These are phyloP conservation scores for Russula griseocarnosa DNA, from an alignment of 768 basidiomycete species.

Conservation along the genomic window DNA sequence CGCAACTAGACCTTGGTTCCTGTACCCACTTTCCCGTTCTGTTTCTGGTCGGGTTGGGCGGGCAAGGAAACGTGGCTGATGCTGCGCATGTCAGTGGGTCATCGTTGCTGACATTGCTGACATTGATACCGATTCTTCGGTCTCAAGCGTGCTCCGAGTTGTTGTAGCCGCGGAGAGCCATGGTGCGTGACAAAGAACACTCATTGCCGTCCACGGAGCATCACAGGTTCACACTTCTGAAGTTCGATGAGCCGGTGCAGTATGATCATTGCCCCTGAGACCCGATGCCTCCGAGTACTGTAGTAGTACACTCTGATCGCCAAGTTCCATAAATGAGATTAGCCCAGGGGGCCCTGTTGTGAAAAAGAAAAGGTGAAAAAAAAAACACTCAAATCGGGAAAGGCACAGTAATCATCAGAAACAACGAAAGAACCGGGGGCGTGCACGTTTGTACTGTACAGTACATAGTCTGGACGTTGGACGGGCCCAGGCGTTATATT, in stretches of 20 bases:
- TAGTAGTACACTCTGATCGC: neutral
- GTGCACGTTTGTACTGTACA: neutral
- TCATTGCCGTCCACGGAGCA: neutral
- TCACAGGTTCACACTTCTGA: neutral
- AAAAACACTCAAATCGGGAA: neutral
- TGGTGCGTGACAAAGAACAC: constrained; percentile 11
- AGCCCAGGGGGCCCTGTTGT: neutral
- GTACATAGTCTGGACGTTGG: neutral
- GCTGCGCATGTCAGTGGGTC: too few relatives aligned
- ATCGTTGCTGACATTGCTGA: constrained; percentile 4
- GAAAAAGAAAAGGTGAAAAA: neutral
- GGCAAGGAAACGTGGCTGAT: neutral
- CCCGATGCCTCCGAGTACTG: neutral
- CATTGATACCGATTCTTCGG: constrained; percentile 16
- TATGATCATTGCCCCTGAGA: neutral
- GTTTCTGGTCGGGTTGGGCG: neutral
- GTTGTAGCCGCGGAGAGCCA: constrained; percentile 7
- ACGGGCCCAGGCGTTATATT: neutral
- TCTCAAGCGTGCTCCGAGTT: constrained; percentile 2
- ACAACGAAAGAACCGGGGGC: neutral
- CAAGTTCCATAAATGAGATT: neutral
- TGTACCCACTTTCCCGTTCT: neutral
- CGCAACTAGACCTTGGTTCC: neutral
- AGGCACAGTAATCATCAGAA: neutral
- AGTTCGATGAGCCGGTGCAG: neutral